Evolutionary conservation across 2,329 filamentous ascomycete species (phyloP).

Genomic region (Colletotrichum spaethianum): DNA sequence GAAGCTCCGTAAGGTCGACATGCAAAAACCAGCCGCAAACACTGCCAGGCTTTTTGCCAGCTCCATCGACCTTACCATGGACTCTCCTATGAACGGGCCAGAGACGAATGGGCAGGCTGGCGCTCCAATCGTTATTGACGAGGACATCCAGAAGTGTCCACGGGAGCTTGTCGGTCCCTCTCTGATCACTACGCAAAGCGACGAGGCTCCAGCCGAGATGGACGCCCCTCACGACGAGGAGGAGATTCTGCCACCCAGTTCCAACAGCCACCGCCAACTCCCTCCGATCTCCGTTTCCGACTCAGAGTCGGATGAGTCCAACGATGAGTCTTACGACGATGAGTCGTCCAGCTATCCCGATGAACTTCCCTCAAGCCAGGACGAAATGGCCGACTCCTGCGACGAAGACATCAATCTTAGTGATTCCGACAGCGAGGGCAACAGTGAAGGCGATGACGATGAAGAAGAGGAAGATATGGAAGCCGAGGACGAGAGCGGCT

Average conservation of each 20-base stretch:
- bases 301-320: conserved; percentile 12
- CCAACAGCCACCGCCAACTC: not conserved
- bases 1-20: conserved; percentile 19
- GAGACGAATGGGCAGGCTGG: not conserved
- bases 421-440: conserved; percentile 49
- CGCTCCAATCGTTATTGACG: conserved; percentile 9
- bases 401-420: conserved; percentile 34
- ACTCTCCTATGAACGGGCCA: conserved; percentile 1
- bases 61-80: conserved; percentile 31
- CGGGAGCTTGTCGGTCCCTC: not conserved
- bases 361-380: conserved; percentile 10
- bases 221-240: conserved; percentile 31
- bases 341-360: conserved; percentile 16
- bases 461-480: conserved; percentile 47
- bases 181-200: not conserved
- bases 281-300: not conserved
- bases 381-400: not conserved
- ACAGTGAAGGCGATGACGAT: conserved; percentile 43
- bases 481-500: conserved; percentile 34
- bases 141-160: not conserved
- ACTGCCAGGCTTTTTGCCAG: not conserved
- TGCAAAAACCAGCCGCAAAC: not conserved
- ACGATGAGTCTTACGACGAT: conserved; percentile 7
- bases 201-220: conserved; percentile 3
- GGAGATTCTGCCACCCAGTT: not conserved